Conservation (phyloP, 768 basidiomycete genomes). For the Termitomyces sp. region DNA sequence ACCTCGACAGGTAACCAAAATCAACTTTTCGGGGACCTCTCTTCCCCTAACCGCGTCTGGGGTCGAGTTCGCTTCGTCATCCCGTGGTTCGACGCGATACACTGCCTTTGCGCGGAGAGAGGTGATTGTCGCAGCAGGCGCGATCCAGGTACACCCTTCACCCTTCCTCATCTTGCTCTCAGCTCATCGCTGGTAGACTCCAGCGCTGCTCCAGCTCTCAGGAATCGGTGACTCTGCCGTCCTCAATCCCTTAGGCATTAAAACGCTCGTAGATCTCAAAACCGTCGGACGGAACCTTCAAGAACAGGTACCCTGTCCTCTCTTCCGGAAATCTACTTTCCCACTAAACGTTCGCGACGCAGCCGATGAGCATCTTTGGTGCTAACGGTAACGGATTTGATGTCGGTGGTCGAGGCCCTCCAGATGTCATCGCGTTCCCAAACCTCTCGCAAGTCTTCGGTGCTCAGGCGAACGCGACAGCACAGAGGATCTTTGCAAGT, state of each 20-base stretch:
- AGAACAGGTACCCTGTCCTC: slow-evolving; percentile 33
- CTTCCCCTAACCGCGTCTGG: slow-evolving; percentile 37
- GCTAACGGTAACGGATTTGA: slow-evolving; percentile 34
- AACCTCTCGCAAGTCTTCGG: slow-evolving; percentile 45
- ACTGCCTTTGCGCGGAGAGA: slow-evolving; percentile 38
- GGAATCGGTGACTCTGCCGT: slow-evolving; percentile 48
- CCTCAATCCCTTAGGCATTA: slow-evolving; percentile 41
- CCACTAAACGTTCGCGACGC: neutral
- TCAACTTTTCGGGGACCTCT: slow-evolving; percentile 27
- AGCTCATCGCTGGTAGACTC: slow-evolving; percentile 24
- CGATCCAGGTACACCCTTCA: slow-evolving; percentile 28
- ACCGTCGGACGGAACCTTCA: slow-evolving; percentile 54
- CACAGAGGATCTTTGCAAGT: slow-evolving; percentile 29
- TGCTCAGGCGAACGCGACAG: slow-evolving; percentile 22
- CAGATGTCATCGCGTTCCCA: slow-evolving; percentile 44
- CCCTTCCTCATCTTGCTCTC: neutral
- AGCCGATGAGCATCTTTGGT: slow-evolving; percentile 39
- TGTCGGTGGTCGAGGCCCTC: slow-evolving; percentile 35
- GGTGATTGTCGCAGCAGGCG: slow-evolving; percentile 49
- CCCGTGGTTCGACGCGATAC: slow-evolving; percentile 29
- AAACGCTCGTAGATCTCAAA: slow-evolving; percentile 37
- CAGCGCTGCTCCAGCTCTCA: slow-evolving; percentile 45
- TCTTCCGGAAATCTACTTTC: neutral
- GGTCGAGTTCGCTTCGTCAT: slow-evolving; percentile 38
- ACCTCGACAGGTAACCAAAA: slow-evolving; percentile 34